These are phyloP conservation scores for Fonsecaea monophora DNA, from an alignment of 2,329 filamentous ascomycete species.

Conservation along the genomic window DNA sequence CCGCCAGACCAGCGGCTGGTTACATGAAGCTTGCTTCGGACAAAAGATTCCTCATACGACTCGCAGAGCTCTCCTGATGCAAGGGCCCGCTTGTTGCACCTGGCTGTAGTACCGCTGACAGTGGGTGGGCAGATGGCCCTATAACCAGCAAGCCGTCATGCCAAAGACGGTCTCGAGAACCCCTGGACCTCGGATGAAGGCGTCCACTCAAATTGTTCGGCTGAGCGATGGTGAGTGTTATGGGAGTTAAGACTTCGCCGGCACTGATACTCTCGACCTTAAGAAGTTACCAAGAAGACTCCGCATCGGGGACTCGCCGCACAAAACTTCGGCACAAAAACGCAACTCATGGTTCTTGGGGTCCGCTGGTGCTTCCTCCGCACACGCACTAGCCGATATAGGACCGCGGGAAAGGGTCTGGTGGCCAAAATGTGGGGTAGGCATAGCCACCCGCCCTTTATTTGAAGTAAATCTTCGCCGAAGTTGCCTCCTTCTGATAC, in stretches of 20 bases:
- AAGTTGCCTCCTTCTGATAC: neutral
- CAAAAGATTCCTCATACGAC: neutral
- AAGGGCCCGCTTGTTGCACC: neutral
- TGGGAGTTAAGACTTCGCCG: neutral
- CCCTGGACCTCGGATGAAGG: neutral
- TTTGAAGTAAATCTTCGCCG: conserved; percentile 8
- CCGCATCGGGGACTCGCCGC: neutral
- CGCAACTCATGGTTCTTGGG: neutral
- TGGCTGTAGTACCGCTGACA: neutral
- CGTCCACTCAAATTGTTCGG: neutral
- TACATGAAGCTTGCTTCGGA: neutral
- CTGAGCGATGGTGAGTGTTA: neutral
- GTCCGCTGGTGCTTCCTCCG: neutral
- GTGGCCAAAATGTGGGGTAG: neutral
- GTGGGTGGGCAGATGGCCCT: neutral
- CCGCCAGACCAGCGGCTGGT: neutral
- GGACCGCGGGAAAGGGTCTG: neutral
- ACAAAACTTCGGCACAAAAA: neutral
- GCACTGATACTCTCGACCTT: neutral
- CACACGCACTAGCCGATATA: neutral
- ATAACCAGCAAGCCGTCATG: neutral
- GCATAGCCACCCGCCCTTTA: neutral
- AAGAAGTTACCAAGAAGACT: neutral
- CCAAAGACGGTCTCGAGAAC: neutral
- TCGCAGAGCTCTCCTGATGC: neutral